Evolutionary conservation across 441 rosid genomes (phyloP), one percentile per base, ranked within the genome.

Genomic region (Francoa sonchifolia): DNA sequence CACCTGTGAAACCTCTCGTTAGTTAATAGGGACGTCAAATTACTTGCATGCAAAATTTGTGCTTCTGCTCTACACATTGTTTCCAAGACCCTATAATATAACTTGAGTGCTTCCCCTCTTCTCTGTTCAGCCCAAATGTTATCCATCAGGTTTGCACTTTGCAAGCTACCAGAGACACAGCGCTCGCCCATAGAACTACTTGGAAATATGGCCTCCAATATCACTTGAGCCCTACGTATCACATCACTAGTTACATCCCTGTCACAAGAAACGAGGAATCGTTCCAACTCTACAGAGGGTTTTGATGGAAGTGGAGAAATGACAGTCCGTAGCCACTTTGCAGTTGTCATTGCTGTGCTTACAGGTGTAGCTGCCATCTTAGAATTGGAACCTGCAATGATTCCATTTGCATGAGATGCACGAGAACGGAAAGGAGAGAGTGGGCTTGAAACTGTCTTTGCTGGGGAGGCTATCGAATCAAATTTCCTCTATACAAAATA

Each of bases 1-100:
- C 99, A 90, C 61, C 99, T 80, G 45, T 90, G 95, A 68, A 90
- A 92, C 75, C 95, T 83, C 69, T 92, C 99, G 32, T 86, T 92
- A 43, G 94, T 83, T 64, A 92, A 71, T 41, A 92, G 65, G 43
- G 95, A 73, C 55, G 94, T 80, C 67, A 90, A 67, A 66, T 90
- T 90, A 40, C 43, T 66, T 26, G 82, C 78, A 65, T 77, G 94
- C 54, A 90, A 47, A 43, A 80, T 55, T 66, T 80, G 96, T 17
- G 83, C 76, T 60, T 90, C 96, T 20, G 96, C 95, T 33, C 64
- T 69, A 59, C 99, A 90, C 86, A 90, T 83, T 42, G 99, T 87
- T 65, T 86, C 96, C 55, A 90, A 65, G 47, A 86, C 95, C 66
- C 94, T 73, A 66, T 70, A 86, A 64, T 86, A 90, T 34, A 90